A percentile compares a stretch with the other conserved stretches of the same genome.
Evolutionary conservation across 345 rosid species (phyloP).

Genomic region (Camelina hispida): DNA sequence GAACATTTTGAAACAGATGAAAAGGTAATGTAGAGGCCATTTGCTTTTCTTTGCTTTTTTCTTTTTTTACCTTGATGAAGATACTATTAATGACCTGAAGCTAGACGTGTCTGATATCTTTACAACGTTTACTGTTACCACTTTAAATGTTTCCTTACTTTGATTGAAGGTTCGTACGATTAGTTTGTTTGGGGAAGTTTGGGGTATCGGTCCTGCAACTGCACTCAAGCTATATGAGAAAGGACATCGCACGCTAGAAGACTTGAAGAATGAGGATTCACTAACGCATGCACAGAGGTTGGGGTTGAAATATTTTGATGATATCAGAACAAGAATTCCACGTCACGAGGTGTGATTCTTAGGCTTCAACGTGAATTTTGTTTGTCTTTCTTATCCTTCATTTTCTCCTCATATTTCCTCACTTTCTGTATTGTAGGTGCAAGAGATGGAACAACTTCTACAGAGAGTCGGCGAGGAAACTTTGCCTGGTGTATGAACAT

Average conservation of each 20-base stretch:
- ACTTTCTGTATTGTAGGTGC: conserved; percentile 55
- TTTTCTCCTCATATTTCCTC: conserved; percentile 17
- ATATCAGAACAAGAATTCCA: conserved; percentile 82
- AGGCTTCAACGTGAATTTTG: conserved; percentile 30
- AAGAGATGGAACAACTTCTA: conserved; percentile 80
- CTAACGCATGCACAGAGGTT: conserved; percentile 79
- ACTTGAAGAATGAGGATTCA: conserved; percentile 75
- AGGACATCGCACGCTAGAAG: conserved; percentile 80
- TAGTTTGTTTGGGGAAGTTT: conserved; percentile 86
- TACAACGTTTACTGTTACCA: background rate
- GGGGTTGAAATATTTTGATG: conserved; percentile 94
- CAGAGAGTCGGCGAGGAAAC: conserved; percentile 74
- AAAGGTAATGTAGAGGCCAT: conserved; percentile 57
- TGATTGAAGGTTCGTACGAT: conserved; percentile 73
- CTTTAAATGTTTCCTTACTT: conserved; percentile 20
- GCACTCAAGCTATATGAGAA: conserved; percentile 90
- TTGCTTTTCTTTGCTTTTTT: background rate
- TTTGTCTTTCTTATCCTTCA: conserved; percentile 6
- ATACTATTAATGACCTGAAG: conserved; percentile 14
- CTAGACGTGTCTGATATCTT: conserved; percentile 1
- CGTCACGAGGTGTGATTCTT: conserved; percentile 70
- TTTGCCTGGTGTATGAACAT: conserved; percentile 74
- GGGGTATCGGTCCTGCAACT: conserved; percentile 99
- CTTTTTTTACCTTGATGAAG: background rate
- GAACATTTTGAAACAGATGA: conserved; percentile 95